Base-by-base conservation (phyloP, 1,284 basidiomycete genomes). In the Cutaneotrichosporon spelunceum region DNA sequence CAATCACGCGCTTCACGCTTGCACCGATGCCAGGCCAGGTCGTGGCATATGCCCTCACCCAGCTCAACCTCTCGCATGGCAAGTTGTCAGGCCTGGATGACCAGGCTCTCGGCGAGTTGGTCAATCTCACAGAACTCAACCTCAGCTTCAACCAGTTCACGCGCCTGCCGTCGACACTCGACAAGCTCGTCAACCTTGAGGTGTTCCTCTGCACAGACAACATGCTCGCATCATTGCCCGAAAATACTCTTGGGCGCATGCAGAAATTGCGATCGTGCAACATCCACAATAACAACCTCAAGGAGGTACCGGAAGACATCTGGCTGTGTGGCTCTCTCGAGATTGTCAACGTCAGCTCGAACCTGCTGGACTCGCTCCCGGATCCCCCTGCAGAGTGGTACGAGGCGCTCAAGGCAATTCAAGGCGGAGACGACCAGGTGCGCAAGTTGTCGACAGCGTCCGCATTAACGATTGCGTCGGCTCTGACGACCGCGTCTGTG, bases 231-330 rank as follows among this genome's bases (percentile, higher is more conserved):
- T 80, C 83, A 19, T 82, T 99, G 0, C 96, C 96, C 0, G 78
- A 83, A 16, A 86, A 85, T 44, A 63, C 59, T 33, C 87, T 99
- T 56, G 92, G 93, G 27, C 81, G 82, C 19, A 81, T 99, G 58
- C 85, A 86, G 75, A 87, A 85, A 57, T 84, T 99, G n/a, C 84
- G 87, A 67, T 81, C 80, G 4, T 82, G 98, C 48, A 90, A 96
- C 69, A 87, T 89, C 3, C 94, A 96, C 73, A 94, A 93, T 75
- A 99, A 99, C 80, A 91, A 90, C 69, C 81, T 99, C 55, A 85
- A 84, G 23, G 85, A 88, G 67, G 79, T 98, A 0, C 92, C 93
- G 0, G 79, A 80, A 16, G 82, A 85, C 33, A 78, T 99, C 6
- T 99, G 96, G 96, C 84, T 87, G 49, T 98, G 94, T 77, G 82